phyloP scores from a whole-genome alignment of 345 rosid genomes.

The Syzygium grande region DNA sequence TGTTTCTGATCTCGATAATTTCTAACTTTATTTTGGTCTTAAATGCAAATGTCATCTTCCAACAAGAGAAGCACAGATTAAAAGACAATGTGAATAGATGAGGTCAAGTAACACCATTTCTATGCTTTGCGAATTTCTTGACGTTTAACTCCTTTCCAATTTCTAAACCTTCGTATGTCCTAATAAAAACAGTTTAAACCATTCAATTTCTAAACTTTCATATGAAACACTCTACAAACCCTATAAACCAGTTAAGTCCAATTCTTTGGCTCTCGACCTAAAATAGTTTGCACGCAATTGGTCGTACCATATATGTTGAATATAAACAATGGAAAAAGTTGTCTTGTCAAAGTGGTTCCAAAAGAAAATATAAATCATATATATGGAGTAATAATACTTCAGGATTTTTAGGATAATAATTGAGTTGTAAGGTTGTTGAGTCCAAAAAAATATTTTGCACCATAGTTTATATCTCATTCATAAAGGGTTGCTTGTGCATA shows the following conservation, averaged over 20 bases:
- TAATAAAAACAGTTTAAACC: not conserved
- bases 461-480: not conserved
- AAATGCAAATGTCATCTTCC: too few relatives aligned
- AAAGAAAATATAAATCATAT: too few relatives aligned
- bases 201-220: not conserved
- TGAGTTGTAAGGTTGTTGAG: too few relatives aligned
- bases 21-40: too few relatives aligned
- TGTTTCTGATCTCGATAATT: too few relatives aligned
- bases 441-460: not conserved
- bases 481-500: not conserved
- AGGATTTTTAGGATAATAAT: not conserved
- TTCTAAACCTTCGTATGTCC: not conserved
- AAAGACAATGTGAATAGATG: too few relatives aligned
- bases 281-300: not conserved
- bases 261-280: rapidly evolving
- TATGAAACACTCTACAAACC: not conserved
- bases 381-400: too few relatives aligned
- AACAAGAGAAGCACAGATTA: too few relatives aligned
- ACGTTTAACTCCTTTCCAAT: too few relatives aligned
- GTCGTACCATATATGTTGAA: not conserved
- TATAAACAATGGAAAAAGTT: not conserved
- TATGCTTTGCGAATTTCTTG: too few relatives aligned
- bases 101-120: too few relatives aligned
- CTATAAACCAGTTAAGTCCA: not conserved
- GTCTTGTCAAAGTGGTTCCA: not conserved